These are phyloP conservation scores for Ustilago curta DNA, from an alignment of 1,284 basidiomycete genomes.

Conservation along the genomic window DNA sequence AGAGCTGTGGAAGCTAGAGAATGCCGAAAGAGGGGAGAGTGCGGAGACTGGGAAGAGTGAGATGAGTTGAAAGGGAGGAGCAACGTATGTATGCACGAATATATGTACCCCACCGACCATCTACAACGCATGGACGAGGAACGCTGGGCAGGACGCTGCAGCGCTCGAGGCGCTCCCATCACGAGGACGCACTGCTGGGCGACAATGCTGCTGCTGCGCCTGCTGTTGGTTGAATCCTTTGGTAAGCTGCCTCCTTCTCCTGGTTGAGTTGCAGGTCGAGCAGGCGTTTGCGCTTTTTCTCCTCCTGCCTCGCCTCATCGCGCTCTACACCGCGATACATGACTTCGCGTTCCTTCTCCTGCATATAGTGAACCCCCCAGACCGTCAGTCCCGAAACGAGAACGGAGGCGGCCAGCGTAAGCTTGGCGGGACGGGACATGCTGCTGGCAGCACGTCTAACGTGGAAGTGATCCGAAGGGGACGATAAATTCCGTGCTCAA, in stretches of 20 bases:
- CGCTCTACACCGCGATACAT: constrained; percentile 67
- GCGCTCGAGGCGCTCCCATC: not conserved
- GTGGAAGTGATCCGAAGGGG: not conserved
- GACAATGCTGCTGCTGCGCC: constrained; percentile 3
- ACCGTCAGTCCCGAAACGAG: constrained; percentile 79
- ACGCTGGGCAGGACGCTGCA: not conserved
- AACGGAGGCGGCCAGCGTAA: constrained; percentile 80
- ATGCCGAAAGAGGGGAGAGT: no score
- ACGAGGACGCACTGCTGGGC: no score
- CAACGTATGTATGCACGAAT: not conserved
- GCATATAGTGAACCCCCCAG: constrained; percentile 91
- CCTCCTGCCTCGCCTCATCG: constrained; percentile 61
- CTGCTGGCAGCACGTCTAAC: constrained; percentile 70
- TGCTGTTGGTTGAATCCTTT: constrained; percentile 61
- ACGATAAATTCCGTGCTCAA: constrained; percentile 26
- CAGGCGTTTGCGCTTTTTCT: constrained; percentile 58
- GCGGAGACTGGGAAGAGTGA: not conserved
- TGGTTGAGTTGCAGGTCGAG: constrained; percentile 58
- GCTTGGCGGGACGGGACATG: constrained; percentile 83
- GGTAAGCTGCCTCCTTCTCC: constrained; percentile 55
- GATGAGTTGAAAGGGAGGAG: not conserved
- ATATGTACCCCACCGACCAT: not conserved
- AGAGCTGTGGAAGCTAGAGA: not conserved
- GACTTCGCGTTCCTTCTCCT: constrained; percentile 81
- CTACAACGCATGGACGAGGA: not conserved